Conservation (phyloP, 352 stramenopile species). For the Globisporangium solare region DNA sequence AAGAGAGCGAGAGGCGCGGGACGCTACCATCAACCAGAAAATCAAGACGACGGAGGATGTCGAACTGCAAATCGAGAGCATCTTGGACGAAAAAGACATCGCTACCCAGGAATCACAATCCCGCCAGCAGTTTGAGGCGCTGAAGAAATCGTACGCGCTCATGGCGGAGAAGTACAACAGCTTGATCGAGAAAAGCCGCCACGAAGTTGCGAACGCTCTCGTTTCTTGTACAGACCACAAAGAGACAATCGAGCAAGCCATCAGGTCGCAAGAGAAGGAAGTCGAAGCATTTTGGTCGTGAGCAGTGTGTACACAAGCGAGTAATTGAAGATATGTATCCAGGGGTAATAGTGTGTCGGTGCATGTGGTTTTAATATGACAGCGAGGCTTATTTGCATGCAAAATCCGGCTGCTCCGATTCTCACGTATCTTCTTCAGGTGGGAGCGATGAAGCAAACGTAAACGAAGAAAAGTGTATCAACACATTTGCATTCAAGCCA, state of each 20-base stretch:
- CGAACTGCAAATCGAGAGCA: constrained; percentile 64
- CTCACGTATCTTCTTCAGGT: no score
- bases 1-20: constrained; percentile 44
- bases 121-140: constrained; percentile 32
- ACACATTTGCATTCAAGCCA: constrained; percentile 1
- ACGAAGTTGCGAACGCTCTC: constrained; percentile 56
- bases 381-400: no score
- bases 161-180: constrained; percentile 46
- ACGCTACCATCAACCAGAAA: constrained; percentile 41
- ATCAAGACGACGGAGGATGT: constrained; percentile 53
- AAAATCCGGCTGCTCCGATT: no score
- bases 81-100: constrained; percentile 56
- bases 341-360: constrained; percentile 18
- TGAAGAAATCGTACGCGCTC: constrained; percentile 50
- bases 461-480: not conserved
- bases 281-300: constrained; percentile 45
- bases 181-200: constrained; percentile 54
- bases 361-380: not conserved
- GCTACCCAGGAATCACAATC: constrained; percentile 36
- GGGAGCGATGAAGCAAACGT: no score
- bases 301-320: constrained; percentile 1
- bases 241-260: constrained; percentile 48
- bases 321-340: not conserved
- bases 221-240: constrained; percentile 68
- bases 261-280: constrained; percentile 54